phyloP scores from a whole-genome alignment of 2,329 filamentous ascomycete genomes.

The Huntiella omanensis region DNA sequence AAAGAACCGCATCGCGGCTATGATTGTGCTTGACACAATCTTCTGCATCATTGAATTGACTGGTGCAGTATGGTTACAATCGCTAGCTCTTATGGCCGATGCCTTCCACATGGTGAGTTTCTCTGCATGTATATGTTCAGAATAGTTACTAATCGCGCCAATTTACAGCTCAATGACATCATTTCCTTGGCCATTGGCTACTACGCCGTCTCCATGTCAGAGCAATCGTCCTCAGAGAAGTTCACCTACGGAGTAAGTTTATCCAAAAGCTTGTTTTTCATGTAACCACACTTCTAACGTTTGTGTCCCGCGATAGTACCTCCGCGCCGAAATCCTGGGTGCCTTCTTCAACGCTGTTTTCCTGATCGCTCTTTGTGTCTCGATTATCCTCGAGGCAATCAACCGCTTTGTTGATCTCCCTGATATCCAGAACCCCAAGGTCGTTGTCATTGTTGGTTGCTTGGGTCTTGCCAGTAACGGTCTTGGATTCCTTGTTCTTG shows the following conservation, averaged over 20 bases:
- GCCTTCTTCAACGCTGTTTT: slow-evolving; percentile 96
- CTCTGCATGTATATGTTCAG: not conserved
- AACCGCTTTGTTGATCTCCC: slow-evolving; percentile 84
- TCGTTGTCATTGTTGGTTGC: slow-evolving; percentile 79
- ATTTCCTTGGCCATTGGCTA: slow-evolving; percentile 80
- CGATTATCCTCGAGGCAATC: slow-evolving; percentile 88
- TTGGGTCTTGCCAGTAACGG: slow-evolving; percentile 77
- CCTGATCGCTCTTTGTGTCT: slow-evolving; percentile 85
- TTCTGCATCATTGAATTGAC: slow-evolving; percentile 87
- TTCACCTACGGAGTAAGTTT: slow-evolving; percentile 78
- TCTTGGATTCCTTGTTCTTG: slow-evolving; percentile 73
- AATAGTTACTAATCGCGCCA: not conserved
- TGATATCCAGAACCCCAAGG: slow-evolving; percentile 62
- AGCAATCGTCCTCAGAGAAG: slow-evolving; percentile 67
- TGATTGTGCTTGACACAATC: slow-evolving; percentile 71
- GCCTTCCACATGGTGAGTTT: slow-evolving; percentile 83
- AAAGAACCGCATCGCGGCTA: slow-evolving; percentile 74
- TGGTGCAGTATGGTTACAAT: slow-evolving; percentile 71
- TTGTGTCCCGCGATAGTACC: slow-evolving; percentile 41
- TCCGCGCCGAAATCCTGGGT: slow-evolving; percentile 89
- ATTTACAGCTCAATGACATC: slow-evolving; percentile 71
- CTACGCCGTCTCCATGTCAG: slow-evolving; percentile 85
- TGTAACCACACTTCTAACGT: not conserved
- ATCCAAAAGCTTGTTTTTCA: not conserved
- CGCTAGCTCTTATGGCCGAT: slow-evolving; percentile 84